phyloP scores from a whole-genome alignment of 768 basidiomycete genomes.

The Boletus reticulatus region DNA sequence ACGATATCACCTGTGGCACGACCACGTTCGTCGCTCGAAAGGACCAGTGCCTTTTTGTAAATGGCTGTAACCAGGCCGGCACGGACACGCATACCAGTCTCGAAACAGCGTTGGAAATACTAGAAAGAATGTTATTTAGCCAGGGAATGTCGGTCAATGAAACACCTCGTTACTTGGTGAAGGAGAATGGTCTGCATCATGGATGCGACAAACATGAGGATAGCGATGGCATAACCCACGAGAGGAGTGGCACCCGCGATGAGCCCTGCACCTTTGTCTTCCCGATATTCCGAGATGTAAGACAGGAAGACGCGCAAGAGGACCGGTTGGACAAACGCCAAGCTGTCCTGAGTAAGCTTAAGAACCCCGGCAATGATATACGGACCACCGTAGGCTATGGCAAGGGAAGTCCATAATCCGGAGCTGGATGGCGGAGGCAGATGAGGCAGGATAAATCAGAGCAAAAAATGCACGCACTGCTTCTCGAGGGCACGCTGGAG shows the following conservation, averaged over 20 bases:
- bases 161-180: conserved; percentile 57
- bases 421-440: conserved; percentile 37
- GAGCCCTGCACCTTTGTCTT: conserved; percentile 33
- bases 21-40: conserved; percentile 82
- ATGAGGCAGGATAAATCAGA: not conserved
- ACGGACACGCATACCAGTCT: conserved; percentile 92
- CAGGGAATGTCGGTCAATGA: not conserved
- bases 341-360: conserved; percentile 76
- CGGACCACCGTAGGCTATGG: conserved; percentile 74
- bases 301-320: conserved; percentile 74
- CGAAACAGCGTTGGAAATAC: conserved; percentile 85
- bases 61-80: conserved; percentile 84
- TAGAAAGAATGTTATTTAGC: conserved; percentile 23
- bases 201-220: conserved; percentile 78
- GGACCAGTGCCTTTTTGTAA: conserved; percentile 81
- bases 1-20: conserved; percentile 90
- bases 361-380: conserved; percentile 60
- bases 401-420: conserved; percentile 70
- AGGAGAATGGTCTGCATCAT: conserved; percentile 76
- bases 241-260: conserved; percentile 35
- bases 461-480: conserved; percentile 47
- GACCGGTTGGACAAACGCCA: conserved; percentile 87
- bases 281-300: conserved; percentile 81
- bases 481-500: conserved; percentile 61
- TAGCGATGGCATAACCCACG: conserved; percentile 74